A percentile compares a stretch with the other conserved stretches of the same genome.
phyloP scores from a whole-genome alignment of 2,329 filamentous ascomycete genomes.

The Orbilia brochopaga region DNA sequence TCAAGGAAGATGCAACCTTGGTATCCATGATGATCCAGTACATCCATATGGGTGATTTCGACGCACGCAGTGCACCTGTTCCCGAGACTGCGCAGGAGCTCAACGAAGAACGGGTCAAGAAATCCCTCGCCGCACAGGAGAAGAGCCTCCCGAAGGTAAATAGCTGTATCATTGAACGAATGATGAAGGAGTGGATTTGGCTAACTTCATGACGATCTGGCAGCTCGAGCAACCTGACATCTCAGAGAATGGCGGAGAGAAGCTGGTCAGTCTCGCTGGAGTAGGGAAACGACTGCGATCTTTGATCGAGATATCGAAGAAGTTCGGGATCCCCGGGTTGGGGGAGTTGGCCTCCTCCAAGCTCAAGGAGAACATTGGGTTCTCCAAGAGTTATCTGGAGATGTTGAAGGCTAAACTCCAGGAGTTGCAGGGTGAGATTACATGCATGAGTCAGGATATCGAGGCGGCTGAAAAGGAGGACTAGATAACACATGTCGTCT shows the following conservation, averaged over 20 bases:
- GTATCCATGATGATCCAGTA: constrained; percentile 20
- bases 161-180: background rate
- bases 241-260: background rate
- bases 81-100: background rate
- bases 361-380: background rate
- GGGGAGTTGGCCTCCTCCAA: constrained; percentile 2
- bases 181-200: background rate
- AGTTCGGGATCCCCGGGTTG: constrained; percentile 13
- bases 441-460: background rate
- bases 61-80: background rate
- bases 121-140: background rate
- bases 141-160: background rate
- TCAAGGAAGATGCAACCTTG: constrained; percentile 6
- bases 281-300: background rate
- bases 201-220: background rate
- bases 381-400: background rate
- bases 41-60: constrained; percentile 22
- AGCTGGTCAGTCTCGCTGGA: background rate
- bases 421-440: background rate
- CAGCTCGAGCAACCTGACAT: background rate
- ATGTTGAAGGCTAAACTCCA: background rate
- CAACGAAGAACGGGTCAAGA: background rate
- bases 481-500: too few species aligned
- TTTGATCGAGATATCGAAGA: constrained; percentile 11
- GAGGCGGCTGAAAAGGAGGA: background rate